A percentile compares a stretch with the other conserved stretches of the same genome.
phyloP scores from a whole-genome alignment of 164 flowering plant species.

The Vitis riparia region DNA sequence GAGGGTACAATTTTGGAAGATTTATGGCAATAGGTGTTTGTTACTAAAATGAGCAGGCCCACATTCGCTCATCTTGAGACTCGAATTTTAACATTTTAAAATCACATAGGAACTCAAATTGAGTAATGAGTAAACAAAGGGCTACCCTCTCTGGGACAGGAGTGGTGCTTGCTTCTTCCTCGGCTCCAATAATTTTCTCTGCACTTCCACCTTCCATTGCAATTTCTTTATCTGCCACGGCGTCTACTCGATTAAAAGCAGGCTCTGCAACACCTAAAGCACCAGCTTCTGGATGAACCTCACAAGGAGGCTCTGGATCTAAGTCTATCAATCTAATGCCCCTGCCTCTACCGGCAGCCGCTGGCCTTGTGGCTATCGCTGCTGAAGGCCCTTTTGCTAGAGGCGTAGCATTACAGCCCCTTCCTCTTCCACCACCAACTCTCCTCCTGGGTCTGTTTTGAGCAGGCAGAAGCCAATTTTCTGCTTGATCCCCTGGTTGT shows the following conservation, averaged over 20 bases:
- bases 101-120: background rate
- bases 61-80: background rate
- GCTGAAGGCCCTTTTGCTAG: slow-evolving; percentile 60
- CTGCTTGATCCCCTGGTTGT: slow-evolving; percentile 60
- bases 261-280: slow-evolving; percentile 51
- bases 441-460: slow-evolving; percentile 72
- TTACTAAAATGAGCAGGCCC: background rate
- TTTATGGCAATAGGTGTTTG: no score
- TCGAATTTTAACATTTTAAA: background rate
- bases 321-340: slow-evolving; percentile 69
- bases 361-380: slow-evolving; percentile 48
- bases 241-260: slow-evolving; percentile 51
- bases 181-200: slow-evolving; percentile 69
- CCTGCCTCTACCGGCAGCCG: slow-evolving; percentile 79
- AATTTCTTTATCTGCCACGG: slow-evolving; percentile 58
- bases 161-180: slow-evolving; percentile 65
- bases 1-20: no score
- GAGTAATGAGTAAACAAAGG: background rate
- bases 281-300: slow-evolving; percentile 58
- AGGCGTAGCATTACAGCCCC: slow-evolving; percentile 67
- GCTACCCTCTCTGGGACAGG: slow-evolving; percentile 88
- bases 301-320: slow-evolving; percentile 74
- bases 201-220: slow-evolving; percentile 76
- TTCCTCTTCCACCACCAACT: slow-evolving; percentile 78
- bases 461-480: slow-evolving; percentile 54